Base-by-base conservation (phyloP, 2,329 filamentous ascomycete genomes). In the Epichloe sylvatica region DNA sequence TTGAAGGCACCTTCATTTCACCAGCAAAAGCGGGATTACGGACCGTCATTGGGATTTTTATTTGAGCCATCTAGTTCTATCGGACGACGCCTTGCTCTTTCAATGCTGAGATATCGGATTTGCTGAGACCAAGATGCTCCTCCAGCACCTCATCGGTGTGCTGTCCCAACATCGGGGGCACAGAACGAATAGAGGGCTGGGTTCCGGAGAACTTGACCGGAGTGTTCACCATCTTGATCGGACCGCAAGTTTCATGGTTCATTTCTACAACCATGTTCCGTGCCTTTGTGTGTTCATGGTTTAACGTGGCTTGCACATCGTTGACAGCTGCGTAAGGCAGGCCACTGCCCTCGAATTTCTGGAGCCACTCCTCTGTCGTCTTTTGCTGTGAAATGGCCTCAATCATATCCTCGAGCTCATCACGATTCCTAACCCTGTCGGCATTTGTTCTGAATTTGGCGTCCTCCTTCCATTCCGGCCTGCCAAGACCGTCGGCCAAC, bases 311-410 rank as follows among this genome's bases (percentile, higher is more conserved):
- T 64, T 92, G 84, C 7, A 98, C 81, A 61, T 98, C 91, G 62
- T 97, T 98, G 57, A 98, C 85, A 1, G 91, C 88, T 0, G 91
- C 86, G 61, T 76, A 98, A 0, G 92, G 92, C 82, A 98, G 82
- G 5, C 92, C 92, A 51, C 78, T 85, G n/a, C 87, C 89, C 59
- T 96, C 88, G 42, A 96, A 82, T 1, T 90, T 71, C 1, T 83
- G 77, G 3, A 97, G 73, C 91, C 92, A 97, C 62, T 96, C 83
- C 56, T 82, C 70, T 0, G 92, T 98, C 3, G 86, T 94, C 69
- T 82, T 88, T 49, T 80, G 79, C 49, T 69, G 70, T 0, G 87
- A 94, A 43, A 86, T 74, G 2, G 70, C 70, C 62, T 95, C 89
- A 51, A 98, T 95, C 59, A 84, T 68, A 1, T 71, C 70, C 61